These are phyloP conservation scores for Begonia peltatifolia DNA, from an alignment of 306 rosid genomes.

Conservation along the genomic window DNA sequence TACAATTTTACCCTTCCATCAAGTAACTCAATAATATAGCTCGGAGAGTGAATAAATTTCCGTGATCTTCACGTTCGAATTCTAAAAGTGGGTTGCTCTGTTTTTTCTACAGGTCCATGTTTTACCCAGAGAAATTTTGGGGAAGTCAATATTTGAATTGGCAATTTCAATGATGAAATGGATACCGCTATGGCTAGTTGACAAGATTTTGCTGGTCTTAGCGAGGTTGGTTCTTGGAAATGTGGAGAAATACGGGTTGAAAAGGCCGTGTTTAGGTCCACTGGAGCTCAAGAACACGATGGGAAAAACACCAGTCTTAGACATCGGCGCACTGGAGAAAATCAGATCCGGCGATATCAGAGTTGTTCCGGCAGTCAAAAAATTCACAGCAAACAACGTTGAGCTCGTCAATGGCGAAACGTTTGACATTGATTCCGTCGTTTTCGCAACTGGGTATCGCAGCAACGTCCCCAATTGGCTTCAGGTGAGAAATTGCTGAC, in stretches of 20 bases:
- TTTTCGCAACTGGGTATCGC: conserved; percentile 82
- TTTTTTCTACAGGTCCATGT: conserved; percentile 51
- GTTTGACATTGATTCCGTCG: conserved; percentile 41
- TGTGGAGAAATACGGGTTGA: conserved; percentile 49
- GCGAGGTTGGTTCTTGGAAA: conserved; percentile 64
- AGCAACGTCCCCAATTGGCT: conserved; percentile 99
- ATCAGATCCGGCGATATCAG: conserved; percentile 70
- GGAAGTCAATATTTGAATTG: conserved; percentile 73
- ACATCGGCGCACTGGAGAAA: conserved; percentile 62
- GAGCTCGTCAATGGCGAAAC: conserved; percentile 51
- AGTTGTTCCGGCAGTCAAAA: conserved; percentile 64
- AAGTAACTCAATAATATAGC: no score
- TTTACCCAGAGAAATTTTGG: conserved; percentile 54
- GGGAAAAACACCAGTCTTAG: conserved; percentile 94
- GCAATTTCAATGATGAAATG: conserved; percentile 61
- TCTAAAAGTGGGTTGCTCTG: background rate
- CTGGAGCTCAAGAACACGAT: conserved; percentile 48
- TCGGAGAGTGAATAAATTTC: no score
- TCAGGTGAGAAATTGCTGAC: conserved; percentile 44
- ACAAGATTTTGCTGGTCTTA: conserved; percentile 43
- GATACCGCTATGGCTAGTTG: conserved; percentile 77
- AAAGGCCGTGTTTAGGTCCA: conserved; percentile 67
- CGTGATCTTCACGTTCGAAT: no score
- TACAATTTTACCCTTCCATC: no score
- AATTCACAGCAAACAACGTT: conserved; percentile 18